Evolutionary conservation across 2,329 filamentous ascomycete species (phyloP).

Genomic region (Aspergillus aculeatinus): DNA sequence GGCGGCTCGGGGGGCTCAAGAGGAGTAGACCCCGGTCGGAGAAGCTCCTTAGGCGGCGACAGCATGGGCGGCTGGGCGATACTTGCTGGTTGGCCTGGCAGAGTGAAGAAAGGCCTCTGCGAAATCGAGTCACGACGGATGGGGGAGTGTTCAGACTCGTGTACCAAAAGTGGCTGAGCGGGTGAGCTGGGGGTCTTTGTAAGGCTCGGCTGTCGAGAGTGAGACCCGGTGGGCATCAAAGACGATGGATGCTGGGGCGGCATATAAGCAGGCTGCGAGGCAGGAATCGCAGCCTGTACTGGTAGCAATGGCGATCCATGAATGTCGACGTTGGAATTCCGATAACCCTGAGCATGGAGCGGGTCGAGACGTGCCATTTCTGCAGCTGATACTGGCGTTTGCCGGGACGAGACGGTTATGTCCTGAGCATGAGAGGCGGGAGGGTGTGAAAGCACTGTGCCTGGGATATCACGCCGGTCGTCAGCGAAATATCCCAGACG

Average conservation of each 20-base stretch:
- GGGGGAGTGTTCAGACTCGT: slow-evolving; percentile 36
- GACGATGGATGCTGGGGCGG: slow-evolving; percentile 27
- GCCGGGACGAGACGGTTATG: slow-evolving; percentile 31
- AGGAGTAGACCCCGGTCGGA: slow-evolving; percentile 35
- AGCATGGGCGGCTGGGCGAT: slow-evolving; percentile 31
- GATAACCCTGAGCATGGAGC: slow-evolving; percentile 26
- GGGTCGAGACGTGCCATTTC: slow-evolving; percentile 39
- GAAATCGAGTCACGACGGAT: slow-evolving; percentile 36
- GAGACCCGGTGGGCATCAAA: slow-evolving; percentile 26
- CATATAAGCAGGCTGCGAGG: slow-evolving; percentile 31
- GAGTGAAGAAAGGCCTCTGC: slow-evolving; percentile 36
- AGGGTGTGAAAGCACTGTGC: slow-evolving; percentile 24
- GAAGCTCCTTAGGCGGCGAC: slow-evolving; percentile 38
- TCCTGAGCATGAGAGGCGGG: slow-evolving; percentile 29
- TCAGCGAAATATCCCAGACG: slow-evolving; percentile 47
- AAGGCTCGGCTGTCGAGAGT: slow-evolving; percentile 39
- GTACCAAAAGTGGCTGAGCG: slow-evolving; percentile 27
- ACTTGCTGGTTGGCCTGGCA: slow-evolving; percentile 27
- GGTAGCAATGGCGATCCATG: slow-evolving; percentile 27
- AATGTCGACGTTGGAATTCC: slow-evolving; percentile 19
- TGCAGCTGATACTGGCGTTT: slow-evolving; percentile 26
- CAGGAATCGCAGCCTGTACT: slow-evolving; percentile 16
- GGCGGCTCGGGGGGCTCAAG: slow-evolving; percentile 35
- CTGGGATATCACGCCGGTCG: slow-evolving; percentile 35
- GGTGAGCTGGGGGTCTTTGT: slow-evolving; percentile 38